phyloP scores from a whole-genome alignment of 805 yeast species.

The Kodamaea jinghongensis region DNA sequence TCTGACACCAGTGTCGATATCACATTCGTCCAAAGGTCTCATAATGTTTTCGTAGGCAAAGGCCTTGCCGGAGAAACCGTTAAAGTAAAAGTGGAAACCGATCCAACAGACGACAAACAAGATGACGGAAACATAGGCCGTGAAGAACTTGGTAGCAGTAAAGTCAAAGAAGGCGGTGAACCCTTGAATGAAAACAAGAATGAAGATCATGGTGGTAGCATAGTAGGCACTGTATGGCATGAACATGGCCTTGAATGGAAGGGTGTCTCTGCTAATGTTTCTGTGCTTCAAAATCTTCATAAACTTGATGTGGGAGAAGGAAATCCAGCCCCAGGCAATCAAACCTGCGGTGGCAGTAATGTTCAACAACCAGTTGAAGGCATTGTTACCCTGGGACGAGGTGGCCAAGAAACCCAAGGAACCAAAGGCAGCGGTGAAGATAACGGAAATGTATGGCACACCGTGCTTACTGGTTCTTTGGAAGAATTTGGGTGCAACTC shows the following conservation, averaged over 20 bases:
- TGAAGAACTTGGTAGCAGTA: constrained; percentile 57
- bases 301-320: constrained; percentile 64
- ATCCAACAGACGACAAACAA: constrained; percentile 56
- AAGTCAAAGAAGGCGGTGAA: constrained; percentile 59
- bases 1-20: constrained; percentile 65
- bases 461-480: constrained; percentile 50
- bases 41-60: constrained; percentile 39
- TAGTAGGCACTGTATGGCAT: constrained; percentile 71
- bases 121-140: constrained; percentile 68
- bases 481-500: constrained; percentile 56
- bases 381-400: constrained; percentile 51
- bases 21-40: constrained; percentile 57
- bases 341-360: constrained; percentile 78
- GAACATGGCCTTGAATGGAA: constrained; percentile 71
- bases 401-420: constrained; percentile 59
- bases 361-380: constrained; percentile 70
- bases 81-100: constrained; percentile 51
- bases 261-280: constrained; percentile 61
- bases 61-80: constrained; percentile 33
- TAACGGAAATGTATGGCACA: constrained; percentile 59
- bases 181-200: constrained; percentile 72
- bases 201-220: constrained; percentile 49
- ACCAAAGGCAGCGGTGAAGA: constrained; percentile 60
- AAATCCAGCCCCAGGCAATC: constrained; percentile 68
- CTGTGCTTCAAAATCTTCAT: constrained; percentile 62